These are phyloP conservation scores for Westerdykella sp. DNA, from an alignment of 2,329 filamentous ascomycete genomes.

Conservation along the genomic window DNA sequence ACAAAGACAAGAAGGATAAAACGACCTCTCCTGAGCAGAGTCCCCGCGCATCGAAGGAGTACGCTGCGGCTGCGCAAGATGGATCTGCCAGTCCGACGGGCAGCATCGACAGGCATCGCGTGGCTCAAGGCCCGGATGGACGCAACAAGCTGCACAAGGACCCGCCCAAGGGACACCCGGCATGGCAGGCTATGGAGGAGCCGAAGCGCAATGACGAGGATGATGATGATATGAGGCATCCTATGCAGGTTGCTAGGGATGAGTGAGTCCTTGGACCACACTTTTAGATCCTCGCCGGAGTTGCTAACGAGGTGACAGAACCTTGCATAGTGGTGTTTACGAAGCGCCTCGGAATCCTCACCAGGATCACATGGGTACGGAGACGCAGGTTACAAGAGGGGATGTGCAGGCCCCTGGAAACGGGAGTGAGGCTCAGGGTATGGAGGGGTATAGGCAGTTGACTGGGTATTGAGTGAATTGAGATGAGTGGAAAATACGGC, in stretches of 20 bases:
- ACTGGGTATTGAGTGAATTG: background rate
- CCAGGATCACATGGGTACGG: too few relatives aligned
- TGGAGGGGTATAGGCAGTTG: background rate
- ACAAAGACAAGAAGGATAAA: constrained; percentile 39
- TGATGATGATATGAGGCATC: constrained; percentile 4
- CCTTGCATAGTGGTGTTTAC: background rate
- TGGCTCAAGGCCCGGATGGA: constrained; percentile 9
- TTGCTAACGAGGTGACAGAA: background rate
- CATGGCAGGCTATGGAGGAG: constrained; percentile 22
- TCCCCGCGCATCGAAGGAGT: constrained; percentile 19
- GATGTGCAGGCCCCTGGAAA: background rate
- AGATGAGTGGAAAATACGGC: too few relatives aligned
- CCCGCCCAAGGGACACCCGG: constrained; percentile 34
- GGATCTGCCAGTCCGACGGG: constrained; percentile 11
- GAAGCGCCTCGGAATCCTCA: background rate
- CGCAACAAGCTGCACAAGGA: constrained; percentile 39
- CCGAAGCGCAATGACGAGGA: constrained; percentile 5
- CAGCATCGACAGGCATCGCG: constrained; percentile 11
- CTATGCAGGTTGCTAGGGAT: background rate
- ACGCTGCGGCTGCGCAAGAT: constrained; percentile 17
- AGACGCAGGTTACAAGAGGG: too few relatives aligned
- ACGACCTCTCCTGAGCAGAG: constrained; percentile 15
- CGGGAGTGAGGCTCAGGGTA: background rate
- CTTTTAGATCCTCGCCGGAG: too few relatives aligned
- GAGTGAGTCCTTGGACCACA: background rate